Conservation (phyloP, 2,329 filamentous ascomycete genomes). For the Sclerotinia borealis region DNA sequence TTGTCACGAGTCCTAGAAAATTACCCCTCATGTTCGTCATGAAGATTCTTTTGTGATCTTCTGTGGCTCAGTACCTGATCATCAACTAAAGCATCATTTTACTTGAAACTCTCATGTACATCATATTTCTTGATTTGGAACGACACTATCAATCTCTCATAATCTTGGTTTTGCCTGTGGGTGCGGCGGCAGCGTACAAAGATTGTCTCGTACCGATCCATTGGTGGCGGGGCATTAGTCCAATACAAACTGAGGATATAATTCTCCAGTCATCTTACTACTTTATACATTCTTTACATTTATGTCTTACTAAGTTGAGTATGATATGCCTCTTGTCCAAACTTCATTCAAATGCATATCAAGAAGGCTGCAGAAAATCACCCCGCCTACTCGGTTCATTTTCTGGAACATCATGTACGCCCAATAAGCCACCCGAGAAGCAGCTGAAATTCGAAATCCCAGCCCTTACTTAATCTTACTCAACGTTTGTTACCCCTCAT, state of each 20-base stretch:
- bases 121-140: background rate
- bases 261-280: background rate
- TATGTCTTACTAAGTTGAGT: background rate
- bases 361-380: background rate
- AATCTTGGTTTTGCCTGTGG: background rate
- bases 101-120: background rate
- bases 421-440: background rate
- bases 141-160: background rate
- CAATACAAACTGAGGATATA: background rate
- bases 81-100: background rate
- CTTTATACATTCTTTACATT: background rate
- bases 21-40: constrained; percentile 6
- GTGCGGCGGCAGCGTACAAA: background rate
- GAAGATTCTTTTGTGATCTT: background rate
- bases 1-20: background rate
- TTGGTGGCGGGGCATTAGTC: background rate
- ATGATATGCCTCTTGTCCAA: background rate
- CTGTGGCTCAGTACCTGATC: constrained; percentile 2
- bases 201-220: background rate
- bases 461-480: background rate
- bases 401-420: constrained; percentile 2
- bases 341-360: background rate
- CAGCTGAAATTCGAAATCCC: background rate
- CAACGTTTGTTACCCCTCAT: constrained; percentile 2
- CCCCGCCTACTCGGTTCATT: background rate